These are phyloP conservation scores for Terana coerulea DNA, from an alignment of 768 basidiomycete species.

Conservation along the genomic window DNA sequence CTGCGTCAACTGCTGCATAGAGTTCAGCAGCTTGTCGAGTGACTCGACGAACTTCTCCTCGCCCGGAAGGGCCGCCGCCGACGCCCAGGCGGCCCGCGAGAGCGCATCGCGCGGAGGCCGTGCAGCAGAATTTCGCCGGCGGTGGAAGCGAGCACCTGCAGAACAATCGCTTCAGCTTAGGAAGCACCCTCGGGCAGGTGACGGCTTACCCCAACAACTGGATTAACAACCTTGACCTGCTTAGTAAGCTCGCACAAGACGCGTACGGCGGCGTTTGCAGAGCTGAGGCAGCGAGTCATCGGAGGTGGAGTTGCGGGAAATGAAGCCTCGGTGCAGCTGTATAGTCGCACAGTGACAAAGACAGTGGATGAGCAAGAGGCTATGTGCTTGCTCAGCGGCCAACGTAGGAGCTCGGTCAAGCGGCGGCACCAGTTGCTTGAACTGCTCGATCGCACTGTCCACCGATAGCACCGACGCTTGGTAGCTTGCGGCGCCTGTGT, in stretches of 20 bases:
- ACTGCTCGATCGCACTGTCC: slow-evolving; percentile 10
- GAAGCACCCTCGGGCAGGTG: neutral
- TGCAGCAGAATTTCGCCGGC: slow-evolving; percentile 12
- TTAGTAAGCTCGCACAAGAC: neutral
- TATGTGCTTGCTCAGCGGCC: slow-evolving; percentile 2
- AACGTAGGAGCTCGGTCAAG: slow-evolving; percentile 1
- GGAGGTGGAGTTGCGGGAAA: slow-evolving; percentile 10
- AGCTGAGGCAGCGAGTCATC: slow-evolving; percentile 7
- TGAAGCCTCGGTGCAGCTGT: slow-evolving; percentile 12
- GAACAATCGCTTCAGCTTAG: neutral
- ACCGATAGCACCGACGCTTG: slow-evolving; percentile 2
- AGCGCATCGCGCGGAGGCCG: slow-evolving; percentile 8
- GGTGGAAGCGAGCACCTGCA: slow-evolving; percentile 7
- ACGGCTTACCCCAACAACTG: slow-evolving; percentile 11
- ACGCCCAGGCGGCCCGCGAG: slow-evolving; percentile 12
- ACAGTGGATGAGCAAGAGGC: slow-evolving; percentile 7
- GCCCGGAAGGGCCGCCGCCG: slow-evolving; percentile 12
- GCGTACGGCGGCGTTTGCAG: slow-evolving; percentile 12
- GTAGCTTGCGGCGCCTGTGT: slow-evolving; percentile 1
- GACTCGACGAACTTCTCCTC: slow-evolving; percentile 7
- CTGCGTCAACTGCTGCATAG: slow-evolving; percentile 2
- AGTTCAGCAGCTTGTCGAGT: slow-evolving; percentile 1
- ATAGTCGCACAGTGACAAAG: slow-evolving; percentile 9
- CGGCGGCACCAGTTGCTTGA: slow-evolving; percentile 11
- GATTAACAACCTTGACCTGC: slow-evolving; percentile 4